A percentile compares a stretch with the other conserved stretches of the same genome.
Evolutionary conservation across 495 filamentous ascomycete species (phyloP).

Genomic region (Neurospora discreta): DNA sequence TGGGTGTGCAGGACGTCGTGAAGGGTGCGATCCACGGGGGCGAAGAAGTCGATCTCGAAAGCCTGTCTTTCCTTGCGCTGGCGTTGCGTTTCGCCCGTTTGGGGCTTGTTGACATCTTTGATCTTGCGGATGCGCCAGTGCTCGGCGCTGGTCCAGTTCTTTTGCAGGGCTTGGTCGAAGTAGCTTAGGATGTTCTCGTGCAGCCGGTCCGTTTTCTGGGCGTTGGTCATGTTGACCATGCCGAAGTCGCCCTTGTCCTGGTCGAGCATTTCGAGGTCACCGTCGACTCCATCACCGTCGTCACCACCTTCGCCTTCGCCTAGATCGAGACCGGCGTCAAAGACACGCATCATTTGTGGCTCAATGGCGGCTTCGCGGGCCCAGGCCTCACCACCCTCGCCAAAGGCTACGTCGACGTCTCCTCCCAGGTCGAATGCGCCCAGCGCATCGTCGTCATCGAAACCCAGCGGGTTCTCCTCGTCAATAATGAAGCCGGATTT

Average conservation of each 20-base stretch:
- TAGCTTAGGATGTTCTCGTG: slow-evolving; percentile 93
- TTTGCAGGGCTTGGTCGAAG: slow-evolving; percentile 88
- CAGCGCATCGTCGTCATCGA: slow-evolving; percentile 71
- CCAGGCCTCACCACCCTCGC: slow-evolving; percentile 31
- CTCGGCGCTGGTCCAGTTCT: slow-evolving; percentile 98
- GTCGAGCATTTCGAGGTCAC: slow-evolving; percentile 33
- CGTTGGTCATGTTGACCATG: slow-evolving; percentile 57
- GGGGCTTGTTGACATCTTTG: slow-evolving; percentile 62
- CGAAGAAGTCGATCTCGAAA: slow-evolving; percentile 84
- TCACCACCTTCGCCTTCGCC: slow-evolving; percentile 41
- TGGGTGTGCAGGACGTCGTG: slow-evolving; percentile 79
- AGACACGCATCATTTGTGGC: slow-evolving; percentile 50
- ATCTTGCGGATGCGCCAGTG: slow-evolving; percentile 96
- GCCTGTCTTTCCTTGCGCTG: slow-evolving; percentile 88
- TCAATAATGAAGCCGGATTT: slow-evolving; percentile 75
- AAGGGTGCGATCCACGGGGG: slow-evolving; percentile 55
- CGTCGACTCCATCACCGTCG: slow-evolving; percentile 52
- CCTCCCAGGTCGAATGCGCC: slow-evolving; percentile 58
- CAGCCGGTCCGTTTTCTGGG: slow-evolving; percentile 45
- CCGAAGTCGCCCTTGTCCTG: slow-evolving; percentile 48
- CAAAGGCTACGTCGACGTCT: not conserved
- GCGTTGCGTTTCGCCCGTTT: slow-evolving; percentile 35
- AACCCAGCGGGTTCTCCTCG: slow-evolving; percentile 65
- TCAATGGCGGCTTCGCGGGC: slow-evolving; percentile 55
- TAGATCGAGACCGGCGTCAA: slow-evolving; percentile 39